Base-by-base conservation (phyloP, 2,329 filamentous ascomycete species). In the Calonectria crousiana region DNA sequence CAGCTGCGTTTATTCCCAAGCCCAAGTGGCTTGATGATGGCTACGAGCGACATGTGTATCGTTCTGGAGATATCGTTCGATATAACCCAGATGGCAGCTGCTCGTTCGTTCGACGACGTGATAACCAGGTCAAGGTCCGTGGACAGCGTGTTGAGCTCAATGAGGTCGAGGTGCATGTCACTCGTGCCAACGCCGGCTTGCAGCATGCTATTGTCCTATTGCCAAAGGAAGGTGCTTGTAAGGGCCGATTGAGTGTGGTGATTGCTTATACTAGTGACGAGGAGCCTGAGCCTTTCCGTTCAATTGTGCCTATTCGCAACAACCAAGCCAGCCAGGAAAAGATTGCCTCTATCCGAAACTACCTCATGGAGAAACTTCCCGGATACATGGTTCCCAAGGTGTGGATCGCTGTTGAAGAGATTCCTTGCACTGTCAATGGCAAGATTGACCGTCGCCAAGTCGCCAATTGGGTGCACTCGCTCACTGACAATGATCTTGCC, bases 51-150 rank as follows among this genome's bases (percentile, higher is more conserved):
- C 65, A 52, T 13, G 47, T 86, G 18, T 89, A 89, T 73, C 85
- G 85, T 66, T 88, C 88, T 1, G 88, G 88, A 4, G 88, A 90
- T 75, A 82, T 89, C 14, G 88, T 82, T 3, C 81, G 81, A 60
- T 88, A 88, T 32, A 80, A 85, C 16, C 78, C 81, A 0, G 84
- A 88, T 67, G 86, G 86, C 0, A 79, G 81, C 6, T 78, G 89
- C 6, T 74, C 84, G 0, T 89, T 86, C 51, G 79, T 89, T 51
- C 90, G 89, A 38, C 85, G 90, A 34, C 89, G 89, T 76, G 90
- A 92, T 75, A 86, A 86, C 0, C 90, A 92, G 78, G 86, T 92
- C 66, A 92, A 92, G 80, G 82, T 92, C 14, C 85, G 88, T 41
- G 92, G 92, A 23, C 91, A 88, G 73, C 82, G 90, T 49, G 84